These are phyloP conservation scores for Iris pallida DNA, from an alignment of 116 monocot species.

Conservation along the genomic window DNA sequence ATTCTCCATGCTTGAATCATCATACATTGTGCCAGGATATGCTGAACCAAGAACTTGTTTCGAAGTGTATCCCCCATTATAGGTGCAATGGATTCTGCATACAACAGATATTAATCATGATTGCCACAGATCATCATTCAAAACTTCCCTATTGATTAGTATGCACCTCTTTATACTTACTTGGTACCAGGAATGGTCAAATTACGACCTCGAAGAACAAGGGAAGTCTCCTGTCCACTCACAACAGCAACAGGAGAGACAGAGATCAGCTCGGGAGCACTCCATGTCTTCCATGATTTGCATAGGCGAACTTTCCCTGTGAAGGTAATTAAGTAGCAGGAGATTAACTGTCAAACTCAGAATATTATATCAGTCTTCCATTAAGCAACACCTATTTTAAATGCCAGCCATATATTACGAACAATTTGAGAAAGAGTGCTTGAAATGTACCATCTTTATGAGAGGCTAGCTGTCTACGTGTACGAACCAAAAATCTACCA, in stretches of 20 bases:
- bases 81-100: conserved; percentile 84
- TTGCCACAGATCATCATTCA: neutral
- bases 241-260: conserved; percentile 90
- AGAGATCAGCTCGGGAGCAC: conserved; percentile 72
- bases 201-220: conserved; percentile 78
- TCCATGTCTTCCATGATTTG: conserved; percentile 83
- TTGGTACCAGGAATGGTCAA: conserved; percentile 81
- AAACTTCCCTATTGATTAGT: neutral
- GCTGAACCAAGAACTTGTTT: conserved; percentile 72
- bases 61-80: conserved; percentile 68
- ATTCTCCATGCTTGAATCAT: conserved; percentile 60
- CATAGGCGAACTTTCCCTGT: conserved; percentile 39
- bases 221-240: conserved; percentile 64
- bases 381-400: no score
- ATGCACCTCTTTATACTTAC: conserved; percentile 30
- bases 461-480: conserved; percentile 59
- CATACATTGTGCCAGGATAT: conserved; percentile 69
- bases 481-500: conserved; percentile 74
- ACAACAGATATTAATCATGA: conserved; percentile 2
- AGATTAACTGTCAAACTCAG: conserved; percentile 1
- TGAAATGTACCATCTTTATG: conserved; percentile 76
- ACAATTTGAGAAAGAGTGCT: neutral
- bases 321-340: neutral
- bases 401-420: no score
- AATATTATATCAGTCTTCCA: no score